Percentiles rank a stretch among this genome's conserved stretches.
These are phyloP conservation scores for Capronia coronata DNA, from an alignment of 2,329 filamentous ascomycete genomes.

Conservation along the genomic window DNA sequence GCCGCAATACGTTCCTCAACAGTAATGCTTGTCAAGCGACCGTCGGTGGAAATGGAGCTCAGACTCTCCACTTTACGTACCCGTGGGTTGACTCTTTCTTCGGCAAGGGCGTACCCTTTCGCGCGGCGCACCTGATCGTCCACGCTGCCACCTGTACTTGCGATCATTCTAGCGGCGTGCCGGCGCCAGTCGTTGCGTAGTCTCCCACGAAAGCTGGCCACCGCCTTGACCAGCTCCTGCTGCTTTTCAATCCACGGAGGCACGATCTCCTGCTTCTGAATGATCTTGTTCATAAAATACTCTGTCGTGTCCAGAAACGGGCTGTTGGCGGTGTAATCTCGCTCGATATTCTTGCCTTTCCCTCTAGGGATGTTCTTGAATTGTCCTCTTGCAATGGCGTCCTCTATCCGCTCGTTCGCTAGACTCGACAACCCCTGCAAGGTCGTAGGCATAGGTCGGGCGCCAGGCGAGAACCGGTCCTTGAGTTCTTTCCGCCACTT, in stretches of 20 bases:
- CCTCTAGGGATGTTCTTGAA: conserved; percentile 81
- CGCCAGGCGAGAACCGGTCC: conserved; percentile 70
- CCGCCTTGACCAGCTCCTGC: conserved; percentile 70
- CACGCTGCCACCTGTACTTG: conserved; percentile 67
- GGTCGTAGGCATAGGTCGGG: conserved; percentile 66
- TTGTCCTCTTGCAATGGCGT: conserved; percentile 84
- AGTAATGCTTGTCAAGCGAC: conserved; percentile 38
- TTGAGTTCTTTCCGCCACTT: conserved; percentile 66
- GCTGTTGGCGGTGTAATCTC: conserved; percentile 74
- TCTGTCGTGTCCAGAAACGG: conserved; percentile 95
- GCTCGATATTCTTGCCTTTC: conserved; percentile 59
- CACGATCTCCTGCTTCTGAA: conserved; percentile 89
- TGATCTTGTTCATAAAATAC: conserved; percentile 98
- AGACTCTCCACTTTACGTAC: conserved; percentile 41
- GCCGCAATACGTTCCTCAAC: conserved; percentile 33
- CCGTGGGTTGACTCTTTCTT: conserved; percentile 43
- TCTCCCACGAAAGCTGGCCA: conserved; percentile 64
- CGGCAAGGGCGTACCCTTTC: conserved; percentile 67
- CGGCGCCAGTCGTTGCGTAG: conserved; percentile 77
- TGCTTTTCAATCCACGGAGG: conserved; percentile 99
- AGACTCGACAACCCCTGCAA: conserved; percentile 72
- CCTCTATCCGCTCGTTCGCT: conserved; percentile 87
- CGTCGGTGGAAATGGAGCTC: conserved; percentile 40
- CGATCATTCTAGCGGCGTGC: conserved; percentile 71
- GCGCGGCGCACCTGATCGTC: conserved; percentile 67